These are phyloP conservation scores for Oenanthe sinensis DNA, from an alignment of 129 eudicot genomes.

Conservation along the genomic window DNA sequence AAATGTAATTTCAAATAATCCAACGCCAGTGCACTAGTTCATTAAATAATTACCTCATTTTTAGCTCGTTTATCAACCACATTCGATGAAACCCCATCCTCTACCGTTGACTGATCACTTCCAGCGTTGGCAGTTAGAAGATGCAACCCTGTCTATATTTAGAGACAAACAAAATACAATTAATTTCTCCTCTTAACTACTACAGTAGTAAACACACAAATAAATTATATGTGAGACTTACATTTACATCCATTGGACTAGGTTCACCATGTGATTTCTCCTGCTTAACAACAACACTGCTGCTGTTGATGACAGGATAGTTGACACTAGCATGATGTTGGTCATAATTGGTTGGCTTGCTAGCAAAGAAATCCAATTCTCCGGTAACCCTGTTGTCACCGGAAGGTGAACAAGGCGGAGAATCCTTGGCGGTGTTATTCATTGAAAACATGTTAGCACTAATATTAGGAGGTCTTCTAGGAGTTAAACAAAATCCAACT, in stretches of 20 bases:
- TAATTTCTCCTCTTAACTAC: neutral
- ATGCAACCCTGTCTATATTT: slow-evolving; percentile 55
- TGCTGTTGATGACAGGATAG: slow-evolving; percentile 4
- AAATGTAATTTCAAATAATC: neutral
- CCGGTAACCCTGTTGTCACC: slow-evolving; percentile 28
- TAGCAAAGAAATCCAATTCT: slow-evolving; percentile 62
- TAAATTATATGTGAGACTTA: slow-evolving; percentile 19
- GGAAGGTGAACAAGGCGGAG: slow-evolving; percentile 17
- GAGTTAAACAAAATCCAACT: slow-evolving; percentile 27
- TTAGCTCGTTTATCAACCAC: slow-evolving; percentile 42
- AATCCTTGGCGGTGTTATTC: slow-evolving; percentile 13
- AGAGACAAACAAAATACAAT: neutral
- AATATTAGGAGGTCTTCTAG: slow-evolving; percentile 22
- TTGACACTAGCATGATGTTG: slow-evolving; percentile 6
- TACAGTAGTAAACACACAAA: neutral
- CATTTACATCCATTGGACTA: slow-evolving; percentile 31
- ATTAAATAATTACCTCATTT: slow-evolving; percentile 45
- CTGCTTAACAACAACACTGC: slow-evolving; percentile 32
- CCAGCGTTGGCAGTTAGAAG: slow-evolving; percentile 43
- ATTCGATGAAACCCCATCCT: slow-evolving; percentile 46
- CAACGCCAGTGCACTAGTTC: too few species aligned
- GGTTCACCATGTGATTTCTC: slow-evolving; percentile 29
- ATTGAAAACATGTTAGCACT: slow-evolving; percentile 21
- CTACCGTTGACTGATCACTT: slow-evolving; percentile 69
- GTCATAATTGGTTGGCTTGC: slow-evolving; percentile 9